A percentile compares a stretch with the other conserved stretches of the same genome.
These are phyloP conservation scores for Lactarius sanguifluus DNA, from an alignment of 768 basidiomycete species.

Conservation along the genomic window DNA sequence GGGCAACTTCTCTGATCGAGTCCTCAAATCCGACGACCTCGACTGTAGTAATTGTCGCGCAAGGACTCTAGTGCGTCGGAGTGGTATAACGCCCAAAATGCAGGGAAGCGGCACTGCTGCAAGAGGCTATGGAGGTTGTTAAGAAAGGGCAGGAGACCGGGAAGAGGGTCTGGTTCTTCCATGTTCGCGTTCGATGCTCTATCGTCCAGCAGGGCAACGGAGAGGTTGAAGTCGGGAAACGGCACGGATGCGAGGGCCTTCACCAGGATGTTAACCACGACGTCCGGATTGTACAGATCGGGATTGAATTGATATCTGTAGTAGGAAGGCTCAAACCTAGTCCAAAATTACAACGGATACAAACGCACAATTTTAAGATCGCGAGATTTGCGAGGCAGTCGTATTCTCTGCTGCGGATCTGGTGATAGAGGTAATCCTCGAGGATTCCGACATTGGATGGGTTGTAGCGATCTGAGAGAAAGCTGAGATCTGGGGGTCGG, in stretches of 20 bases:
- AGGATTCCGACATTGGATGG: constrained; percentile 90
- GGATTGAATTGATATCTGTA: constrained; percentile 90
- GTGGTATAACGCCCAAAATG: constrained; percentile 77
- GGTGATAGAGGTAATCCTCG: constrained; percentile 95
- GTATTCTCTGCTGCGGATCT: constrained; percentile 88
- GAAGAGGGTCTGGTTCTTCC: constrained; percentile 83
- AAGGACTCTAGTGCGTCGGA: constrained; percentile 69
- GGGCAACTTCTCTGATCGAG: constrained; percentile 72
- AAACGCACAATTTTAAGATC: constrained; percentile 81
- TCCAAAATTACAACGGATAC: neutral
- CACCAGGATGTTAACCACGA: constrained; percentile 91
- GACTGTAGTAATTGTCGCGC: constrained; percentile 82
- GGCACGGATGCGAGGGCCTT: constrained; percentile 85
- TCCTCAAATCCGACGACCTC: constrained; percentile 84
- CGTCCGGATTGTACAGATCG: constrained; percentile 88
- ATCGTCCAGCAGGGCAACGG: constrained; percentile 88
- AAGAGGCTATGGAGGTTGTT: constrained; percentile 67
- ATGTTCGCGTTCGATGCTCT: constrained; percentile 51
- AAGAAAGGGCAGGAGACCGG: constrained; percentile 65
- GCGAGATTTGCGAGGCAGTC: constrained; percentile 95
- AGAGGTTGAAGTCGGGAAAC: constrained; percentile 92
- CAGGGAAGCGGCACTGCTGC: constrained; percentile 83
- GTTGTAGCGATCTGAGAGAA: constrained; percentile 84
- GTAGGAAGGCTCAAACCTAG: neutral
- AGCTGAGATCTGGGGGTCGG: neutral